Evolutionary conservation across 768 basidiomycete genomes (phyloP).

Genomic region (Suillus occidentalis): DNA sequence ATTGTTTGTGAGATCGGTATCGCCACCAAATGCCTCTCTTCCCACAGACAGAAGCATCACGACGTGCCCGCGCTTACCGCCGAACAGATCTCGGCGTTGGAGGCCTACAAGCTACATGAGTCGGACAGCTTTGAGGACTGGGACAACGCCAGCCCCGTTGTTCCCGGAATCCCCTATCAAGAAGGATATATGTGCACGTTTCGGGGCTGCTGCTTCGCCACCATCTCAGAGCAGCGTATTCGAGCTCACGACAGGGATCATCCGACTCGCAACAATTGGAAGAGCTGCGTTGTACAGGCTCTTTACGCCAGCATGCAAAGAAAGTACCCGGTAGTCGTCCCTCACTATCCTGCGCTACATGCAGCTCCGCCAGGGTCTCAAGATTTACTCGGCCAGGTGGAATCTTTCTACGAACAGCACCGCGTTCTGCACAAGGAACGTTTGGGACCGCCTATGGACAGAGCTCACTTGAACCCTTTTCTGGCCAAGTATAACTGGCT

Average conservation of each 20-base stretch:
- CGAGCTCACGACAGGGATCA: background rate
- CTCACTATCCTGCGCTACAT: background rate
- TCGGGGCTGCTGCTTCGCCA: background rate
- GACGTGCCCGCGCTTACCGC: background rate
- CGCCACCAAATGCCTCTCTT: background rate
- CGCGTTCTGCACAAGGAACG: background rate
- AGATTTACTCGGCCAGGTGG: no score
- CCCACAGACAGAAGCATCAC: background rate
- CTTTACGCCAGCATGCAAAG: background rate
- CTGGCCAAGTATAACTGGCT: background rate
- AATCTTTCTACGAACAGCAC: no score
- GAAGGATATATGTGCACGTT: background rate
- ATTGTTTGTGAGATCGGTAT: background rate
- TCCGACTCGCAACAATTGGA: background rate
- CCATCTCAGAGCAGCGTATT: background rate
- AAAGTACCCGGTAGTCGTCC: background rate
- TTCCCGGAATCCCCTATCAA: background rate
- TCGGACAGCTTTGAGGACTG: background rate
- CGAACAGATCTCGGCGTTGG: background rate
- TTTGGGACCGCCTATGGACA: background rate
- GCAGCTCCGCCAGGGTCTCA: no score
- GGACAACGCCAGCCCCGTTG: background rate
- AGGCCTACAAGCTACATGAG: background rate
- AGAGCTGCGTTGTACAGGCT: background rate
- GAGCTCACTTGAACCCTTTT: background rate